Base-by-base conservation (phyloP, 2,329 filamentous ascomycete genomes). In the Camillea tinctor region DNA sequence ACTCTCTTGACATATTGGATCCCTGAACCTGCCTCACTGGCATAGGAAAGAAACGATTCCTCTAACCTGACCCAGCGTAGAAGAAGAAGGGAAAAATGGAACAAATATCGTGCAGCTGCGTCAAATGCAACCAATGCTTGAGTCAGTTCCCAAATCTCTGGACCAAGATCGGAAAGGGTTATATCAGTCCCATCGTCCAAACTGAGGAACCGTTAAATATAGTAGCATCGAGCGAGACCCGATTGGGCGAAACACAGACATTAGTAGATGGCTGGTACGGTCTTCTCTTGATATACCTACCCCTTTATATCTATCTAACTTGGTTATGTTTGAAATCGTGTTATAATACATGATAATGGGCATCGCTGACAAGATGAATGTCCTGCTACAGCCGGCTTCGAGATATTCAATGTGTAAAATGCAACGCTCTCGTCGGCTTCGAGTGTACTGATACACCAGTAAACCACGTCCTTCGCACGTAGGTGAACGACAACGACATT, bases 391-490 rank as follows among this genome's bases (percentile, higher is more conserved):
- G 77, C 54, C 62, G 70, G 40, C 66, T 79, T 15, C 76, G 76
- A 56, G 72, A 76, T 57, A 64, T 79, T 24, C 65, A 66, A 1
- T 80, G 78, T 58, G 50, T 55, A 3, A 53, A 60, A 6, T 80
- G 76, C 58, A 50, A 58, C 20, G 59, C 69, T 17, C 59, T 69
- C 1, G 49, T 80, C 9, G 77, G 77, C 7, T 66, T 76, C 9
- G 71, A 68, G 56, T 79, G 74, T 64, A 15, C 76, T 8, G 64
- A 65, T 0, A 73, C 71, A 13, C 71, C 75, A 0, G 52, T 68
- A 1, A 77, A 77, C 52, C 76, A 79, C 63, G 72, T 75, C 21
- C 60, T 80, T 22, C 58, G 72, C 19, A 62, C 72, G 79, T 80
- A 63, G 64, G 73, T 63, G 26, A 30, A n/a, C 8, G 52, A 44